Evolutionary conservation across 1,284 basidiomycete species (phyloP), one percentile per base, ranked within the genome.

Genomic region (Meripilus lineatus): DNA sequence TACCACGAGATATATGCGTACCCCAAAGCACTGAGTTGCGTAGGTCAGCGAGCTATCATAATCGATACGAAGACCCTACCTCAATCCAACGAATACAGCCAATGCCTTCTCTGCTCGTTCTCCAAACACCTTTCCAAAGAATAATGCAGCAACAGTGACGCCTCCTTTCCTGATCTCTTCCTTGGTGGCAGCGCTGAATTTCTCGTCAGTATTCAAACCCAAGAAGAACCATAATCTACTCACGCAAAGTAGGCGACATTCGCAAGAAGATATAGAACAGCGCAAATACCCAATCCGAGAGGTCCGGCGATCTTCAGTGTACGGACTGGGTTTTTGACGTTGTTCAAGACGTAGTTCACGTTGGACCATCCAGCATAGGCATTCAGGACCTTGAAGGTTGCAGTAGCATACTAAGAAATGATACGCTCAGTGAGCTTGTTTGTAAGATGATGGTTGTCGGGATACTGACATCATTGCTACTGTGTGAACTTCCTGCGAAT

Each of bases 241-340:
- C 18, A 82, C 81, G 79, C 72, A 52, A 84, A 84, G 59, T 85
- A 87, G 5, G 81, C 77, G 14, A 84, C 54, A 51, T 86, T 86
- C 40, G 84, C 74, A 15, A 74, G 66, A 15, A 85, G 43, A 50
- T 85, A 87, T 2, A 78, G 66, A 1, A 69, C 54, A 0, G 75
- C 69, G 10, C 81, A 77, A 23, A 70, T 67, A 5, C 67, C 47
- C 61, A 85, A 72, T 0, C 81, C 82, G 15, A 84, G 59, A 3
- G 84, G 81, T 6, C 77, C 81, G 1, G 83, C 84, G 10, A 73
- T 67, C 58, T 79, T 84, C 56, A 87, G 74, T 1, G 84, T 86
- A 30, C 71, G 69, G 3, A 84, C 70, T 6, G 84, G 84, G 53
- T 86, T 69, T 32, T 69, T 71, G 17, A 84, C 70, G 57, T 86